phyloP scores from a whole-genome alignment of 768 basidiomycete genomes.

The Calocybe cyanea region DNA sequence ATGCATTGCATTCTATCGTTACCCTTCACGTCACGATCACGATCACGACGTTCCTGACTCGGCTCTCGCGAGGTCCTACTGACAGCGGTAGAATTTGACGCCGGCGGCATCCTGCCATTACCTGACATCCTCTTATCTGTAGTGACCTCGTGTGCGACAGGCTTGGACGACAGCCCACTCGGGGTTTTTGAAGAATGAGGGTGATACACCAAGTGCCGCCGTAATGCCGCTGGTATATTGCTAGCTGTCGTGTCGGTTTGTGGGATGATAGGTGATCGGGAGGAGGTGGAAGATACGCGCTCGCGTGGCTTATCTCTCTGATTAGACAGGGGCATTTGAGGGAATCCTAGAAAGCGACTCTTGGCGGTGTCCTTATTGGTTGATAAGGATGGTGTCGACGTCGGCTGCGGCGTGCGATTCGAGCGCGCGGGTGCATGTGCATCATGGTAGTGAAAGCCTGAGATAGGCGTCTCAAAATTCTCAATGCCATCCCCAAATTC shows the following conservation, averaged over 20 bases:
- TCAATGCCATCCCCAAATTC: conserved; percentile 24
- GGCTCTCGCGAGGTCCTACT: conserved; percentile 1
- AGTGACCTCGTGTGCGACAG: background rate
- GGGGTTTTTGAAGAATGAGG: conserved; percentile 13
- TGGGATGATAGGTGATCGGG: conserved; percentile 28
- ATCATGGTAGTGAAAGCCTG: background rate
- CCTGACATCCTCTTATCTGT: conserved; percentile 4
- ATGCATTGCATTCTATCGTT: too few relatives aligned
- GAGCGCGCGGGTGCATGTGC: conserved; percentile 10
- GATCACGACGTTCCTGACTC: conserved; percentile 4
- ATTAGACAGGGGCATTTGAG: conserved; percentile 5
- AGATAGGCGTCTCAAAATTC: background rate
- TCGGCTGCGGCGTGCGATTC: conserved; percentile 16
- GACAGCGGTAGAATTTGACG: background rate
- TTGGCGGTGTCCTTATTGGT: conserved; percentile 14
- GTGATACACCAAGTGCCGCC: conserved; percentile 28
- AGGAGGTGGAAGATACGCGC: conserved; percentile 12
- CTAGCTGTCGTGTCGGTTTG: conserved; percentile 13
- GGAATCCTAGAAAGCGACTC: conserved; percentile 6
- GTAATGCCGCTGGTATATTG: conserved; percentile 22
- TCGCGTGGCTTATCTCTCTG: conserved; percentile 1
- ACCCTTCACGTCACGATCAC: too few relatives aligned
- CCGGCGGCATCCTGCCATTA: background rate
- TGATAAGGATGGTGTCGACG: conserved; percentile 17
- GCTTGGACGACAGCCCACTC: background rate